Conservation (phyloP, 441 rosid species). For the Capsella rubella region DNA sequence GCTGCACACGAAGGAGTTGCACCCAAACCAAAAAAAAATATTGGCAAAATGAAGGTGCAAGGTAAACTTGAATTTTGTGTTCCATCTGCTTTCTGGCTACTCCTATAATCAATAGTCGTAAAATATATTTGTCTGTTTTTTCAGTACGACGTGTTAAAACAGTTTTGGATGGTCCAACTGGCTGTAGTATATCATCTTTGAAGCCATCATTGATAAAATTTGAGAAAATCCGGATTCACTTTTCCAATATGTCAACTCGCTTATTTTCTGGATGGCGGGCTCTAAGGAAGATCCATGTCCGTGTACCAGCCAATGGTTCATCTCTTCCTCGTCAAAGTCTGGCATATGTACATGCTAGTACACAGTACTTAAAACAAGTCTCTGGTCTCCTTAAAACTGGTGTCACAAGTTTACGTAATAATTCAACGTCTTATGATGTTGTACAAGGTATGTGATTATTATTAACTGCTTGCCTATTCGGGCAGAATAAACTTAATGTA, state of each 20-base stretch:
- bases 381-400: conserved; percentile 92
- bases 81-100: conserved; percentile 32
- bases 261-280: conserved; percentile 76
- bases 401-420: conserved; percentile 87
- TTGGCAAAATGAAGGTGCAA: conserved; percentile 98
- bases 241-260: conserved; percentile 67
- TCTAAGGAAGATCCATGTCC: conserved; percentile 68
- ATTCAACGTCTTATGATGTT: conserved; percentile 87
- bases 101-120: conserved; percentile 31
- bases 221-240: conserved; percentile 62
- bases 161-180: conserved; percentile 78
- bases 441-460: conserved; percentile 73
- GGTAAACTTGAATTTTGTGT: conserved; percentile 50
- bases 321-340: conserved; percentile 91
- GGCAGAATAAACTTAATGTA: neutral
- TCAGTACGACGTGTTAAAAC: conserved; percentile 93
- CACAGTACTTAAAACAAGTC: conserved; percentile 91
- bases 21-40: conserved; percentile 80
- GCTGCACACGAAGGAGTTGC: conserved; percentile 69
- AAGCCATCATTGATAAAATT: conserved; percentile 66
- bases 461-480: conserved; percentile 34
- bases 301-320: conserved; percentile 71
- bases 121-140: conserved; percentile 35
- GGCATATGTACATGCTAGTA: conserved; percentile 95
- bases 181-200: conserved; percentile 81